Conservation (phyloP, 2,329 filamentous ascomycete genomes). For the Magnaporthiopsis incrustans region DNA sequence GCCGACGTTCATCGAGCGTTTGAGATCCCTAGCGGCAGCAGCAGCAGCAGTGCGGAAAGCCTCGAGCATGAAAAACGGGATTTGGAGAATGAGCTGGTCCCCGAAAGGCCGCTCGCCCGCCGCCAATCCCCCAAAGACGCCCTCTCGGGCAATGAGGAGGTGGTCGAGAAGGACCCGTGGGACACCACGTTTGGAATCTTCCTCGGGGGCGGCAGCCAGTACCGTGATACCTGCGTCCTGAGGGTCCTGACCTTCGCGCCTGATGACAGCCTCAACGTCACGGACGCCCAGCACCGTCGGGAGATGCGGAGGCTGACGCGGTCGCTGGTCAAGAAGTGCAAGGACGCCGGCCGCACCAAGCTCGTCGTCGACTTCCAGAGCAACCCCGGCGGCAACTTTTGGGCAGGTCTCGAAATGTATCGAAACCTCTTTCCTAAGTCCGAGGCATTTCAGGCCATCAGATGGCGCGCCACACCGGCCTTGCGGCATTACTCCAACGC, state of each 20-base stretch:
- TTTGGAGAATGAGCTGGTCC: background rate
- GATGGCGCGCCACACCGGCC: background rate
- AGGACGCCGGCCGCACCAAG: conserved; percentile 45
- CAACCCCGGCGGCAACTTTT: conserved; percentile 51
- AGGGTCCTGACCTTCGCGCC: background rate
- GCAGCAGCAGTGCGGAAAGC: background rate
- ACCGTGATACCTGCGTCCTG: conserved; percentile 1
- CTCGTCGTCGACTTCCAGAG: conserved; percentile 50
- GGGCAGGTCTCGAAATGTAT: conserved; percentile 54
- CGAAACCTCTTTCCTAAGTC: conserved; percentile 42
- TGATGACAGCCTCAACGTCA: background rate
- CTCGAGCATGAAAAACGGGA: background rate
- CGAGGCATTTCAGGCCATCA: conserved; percentile 10
- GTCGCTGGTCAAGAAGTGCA: conserved; percentile 27
- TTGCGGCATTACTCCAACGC: background rate
- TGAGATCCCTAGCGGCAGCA: background rate
- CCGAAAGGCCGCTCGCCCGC: background rate
- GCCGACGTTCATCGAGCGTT: background rate
- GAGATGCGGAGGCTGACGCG: conserved; percentile 25
- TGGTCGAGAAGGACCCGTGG: background rate
- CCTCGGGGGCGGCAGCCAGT: background rate
- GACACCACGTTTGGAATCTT: background rate
- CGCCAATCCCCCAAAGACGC: conserved; percentile 9
- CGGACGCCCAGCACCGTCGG: conserved; percentile 13
- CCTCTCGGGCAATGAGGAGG: background rate